Evolutionary conservation across 352 stramenopile genomes (phyloP).

Genomic region (Pythium volutum): DNA sequence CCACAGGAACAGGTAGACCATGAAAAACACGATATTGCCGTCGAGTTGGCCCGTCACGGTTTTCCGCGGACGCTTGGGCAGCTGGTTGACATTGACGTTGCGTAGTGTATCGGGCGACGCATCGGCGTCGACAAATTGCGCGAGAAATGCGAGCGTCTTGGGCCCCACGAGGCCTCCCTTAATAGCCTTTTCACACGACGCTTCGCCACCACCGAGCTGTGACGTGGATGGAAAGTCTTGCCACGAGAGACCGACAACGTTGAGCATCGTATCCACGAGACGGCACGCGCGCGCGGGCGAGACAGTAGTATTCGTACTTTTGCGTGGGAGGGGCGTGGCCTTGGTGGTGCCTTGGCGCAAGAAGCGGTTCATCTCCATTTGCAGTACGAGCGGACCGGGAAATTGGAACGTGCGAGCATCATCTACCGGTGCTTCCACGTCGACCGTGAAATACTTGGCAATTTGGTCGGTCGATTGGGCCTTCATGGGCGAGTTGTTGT

Average conservation of each 20-base stretch:
- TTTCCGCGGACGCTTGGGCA: slow-evolving; percentile 45
- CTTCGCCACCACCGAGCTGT: slow-evolving; percentile 29
- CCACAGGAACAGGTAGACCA: slow-evolving; percentile 83
- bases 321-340: not conserved
- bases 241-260: slow-evolving; percentile 37
- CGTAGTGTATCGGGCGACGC: slow-evolving; percentile 35
- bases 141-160: slow-evolving; percentile 36
- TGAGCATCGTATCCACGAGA: slow-evolving; percentile 49
- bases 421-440: slow-evolving; percentile 2
- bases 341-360: slow-evolving; percentile 19
- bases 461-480: slow-evolving; percentile 30
- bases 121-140: slow-evolving; percentile 29
- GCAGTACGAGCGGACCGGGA: slow-evolving; percentile 49
- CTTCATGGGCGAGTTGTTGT: slow-evolving; percentile 6
- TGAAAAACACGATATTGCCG: slow-evolving; percentile 66
- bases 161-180: slow-evolving; percentile 31
- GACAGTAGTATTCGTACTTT: not conserved
- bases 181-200: slow-evolving; percentile 25
- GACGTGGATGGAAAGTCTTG: slow-evolving; percentile 37
- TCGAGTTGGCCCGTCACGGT: slow-evolving; percentile 45
- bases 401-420: slow-evolving; percentile 27
- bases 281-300: slow-evolving; percentile 27
- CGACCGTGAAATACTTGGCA: slow-evolving; percentile 34
- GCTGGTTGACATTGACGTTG: slow-evolving; percentile 34
- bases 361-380: slow-evolving; percentile 54